These are phyloP conservation scores for Alternaria brassicae DNA, from an alignment of 2,329 filamentous ascomycete species.

Conservation along the genomic window DNA sequence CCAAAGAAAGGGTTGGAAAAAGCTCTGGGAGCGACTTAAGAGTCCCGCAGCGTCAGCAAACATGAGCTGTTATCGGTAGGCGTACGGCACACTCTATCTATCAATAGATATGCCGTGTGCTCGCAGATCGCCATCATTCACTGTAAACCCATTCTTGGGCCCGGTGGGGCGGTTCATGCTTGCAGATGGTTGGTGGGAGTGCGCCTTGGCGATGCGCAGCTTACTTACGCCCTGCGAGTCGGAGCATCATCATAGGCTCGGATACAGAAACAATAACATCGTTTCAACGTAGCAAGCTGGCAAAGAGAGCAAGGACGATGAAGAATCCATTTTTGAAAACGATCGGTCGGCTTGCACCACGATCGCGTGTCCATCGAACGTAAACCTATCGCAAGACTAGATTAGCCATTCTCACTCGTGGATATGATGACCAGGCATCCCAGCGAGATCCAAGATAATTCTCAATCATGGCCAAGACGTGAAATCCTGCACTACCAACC, in stretches of 20 bases:
- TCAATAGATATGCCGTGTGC: neutral
- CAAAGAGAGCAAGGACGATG: neutral
- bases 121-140: neutral
- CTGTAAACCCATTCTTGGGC: neutral
- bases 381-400: neutral
- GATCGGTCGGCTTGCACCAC: neutral
- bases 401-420: neutral
- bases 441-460: constrained; percentile 52
- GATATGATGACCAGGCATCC: constrained; percentile 15
- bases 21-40: neutral
- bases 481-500: constrained; percentile 26
- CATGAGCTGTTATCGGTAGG: neutral
- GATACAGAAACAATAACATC: neutral
- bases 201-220: neutral
- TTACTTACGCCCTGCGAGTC: neutral
- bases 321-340: neutral
- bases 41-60: neutral
- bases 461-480: constrained; percentile 56
- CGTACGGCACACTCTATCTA: neutral
- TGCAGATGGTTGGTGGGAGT: neutral
- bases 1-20: too few species aligned
- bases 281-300: neutral
- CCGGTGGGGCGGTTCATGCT: neutral
- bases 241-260: neutral
- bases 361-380: neutral